phyloP scores from a whole-genome alignment of 306 rosid genomes.

The Vigna nakashimae region DNA sequence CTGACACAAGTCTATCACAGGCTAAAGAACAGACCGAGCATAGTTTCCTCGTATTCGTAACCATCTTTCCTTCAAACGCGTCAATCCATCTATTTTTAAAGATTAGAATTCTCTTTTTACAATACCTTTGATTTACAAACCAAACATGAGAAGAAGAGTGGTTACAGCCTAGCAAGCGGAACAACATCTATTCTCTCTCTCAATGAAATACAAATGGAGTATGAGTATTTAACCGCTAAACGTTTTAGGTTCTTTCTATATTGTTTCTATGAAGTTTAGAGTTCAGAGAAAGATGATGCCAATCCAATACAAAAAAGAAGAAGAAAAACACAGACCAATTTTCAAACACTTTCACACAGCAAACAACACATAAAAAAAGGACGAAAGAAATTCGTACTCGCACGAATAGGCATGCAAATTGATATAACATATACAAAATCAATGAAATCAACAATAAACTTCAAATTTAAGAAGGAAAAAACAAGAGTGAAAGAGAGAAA shows the following conservation, averaged over 20 bases:
- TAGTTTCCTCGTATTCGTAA: slow-evolving; percentile 13
- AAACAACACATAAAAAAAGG: neutral
- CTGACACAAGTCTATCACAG: neutral
- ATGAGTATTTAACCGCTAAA: neutral
- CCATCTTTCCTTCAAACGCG: neutral
- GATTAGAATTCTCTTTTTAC: neutral
- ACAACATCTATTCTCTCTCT: neutral
- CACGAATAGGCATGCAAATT: slow-evolving; percentile 20
- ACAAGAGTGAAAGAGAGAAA: neutral
- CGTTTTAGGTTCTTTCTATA: neutral
- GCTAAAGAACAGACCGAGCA: slow-evolving; percentile 20
- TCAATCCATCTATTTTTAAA: neutral
- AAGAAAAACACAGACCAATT: neutral
- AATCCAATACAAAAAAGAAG: neutral
- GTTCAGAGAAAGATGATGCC: neutral
- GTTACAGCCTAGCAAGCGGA: neutral
- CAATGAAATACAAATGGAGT: neutral
- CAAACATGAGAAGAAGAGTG: neutral
- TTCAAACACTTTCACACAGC: slow-evolving; percentile 12
- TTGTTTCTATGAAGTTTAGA: neutral
- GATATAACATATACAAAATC: slow-evolving; percentile 16
- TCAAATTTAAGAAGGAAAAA: neutral
- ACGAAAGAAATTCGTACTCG: slow-evolving; percentile 26
- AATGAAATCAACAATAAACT: neutral
- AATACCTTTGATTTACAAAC: neutral